Evolutionary conservation across 495 filamentous ascomycete species (phyloP).

Genomic region (Hypoxylon fragiforme): DNA sequence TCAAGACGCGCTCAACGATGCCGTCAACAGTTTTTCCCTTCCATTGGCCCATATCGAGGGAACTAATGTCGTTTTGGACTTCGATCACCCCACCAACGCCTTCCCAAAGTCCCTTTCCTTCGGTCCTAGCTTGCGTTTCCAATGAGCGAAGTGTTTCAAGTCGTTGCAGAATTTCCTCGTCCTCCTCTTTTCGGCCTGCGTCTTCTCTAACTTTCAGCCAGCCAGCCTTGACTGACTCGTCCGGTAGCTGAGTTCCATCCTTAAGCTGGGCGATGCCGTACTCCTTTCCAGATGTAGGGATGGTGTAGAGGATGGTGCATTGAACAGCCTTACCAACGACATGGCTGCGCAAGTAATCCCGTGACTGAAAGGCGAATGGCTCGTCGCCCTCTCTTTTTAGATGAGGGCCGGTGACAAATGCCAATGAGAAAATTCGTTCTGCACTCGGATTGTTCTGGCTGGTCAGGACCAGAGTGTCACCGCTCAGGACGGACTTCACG

Average conservation of each 20-base stretch:
- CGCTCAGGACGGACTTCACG: constrained; percentile 91
- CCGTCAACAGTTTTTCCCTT: constrained; percentile 78
- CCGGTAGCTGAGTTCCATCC: constrained; percentile 74
- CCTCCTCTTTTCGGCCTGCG: constrained; percentile 82
- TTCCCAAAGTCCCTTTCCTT: constrained; percentile 78
- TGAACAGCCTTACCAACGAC: constrained; percentile 84
- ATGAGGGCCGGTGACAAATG: constrained; percentile 86
- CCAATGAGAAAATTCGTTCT: constrained; percentile 84
- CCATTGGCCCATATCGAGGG: constrained; percentile 71
- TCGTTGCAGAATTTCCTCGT: constrained; percentile 67
- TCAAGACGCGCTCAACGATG: constrained; percentile 82
- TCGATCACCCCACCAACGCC: constrained; percentile 63
- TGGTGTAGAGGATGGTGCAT: constrained; percentile 77
- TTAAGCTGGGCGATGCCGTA: constrained; percentile 79
- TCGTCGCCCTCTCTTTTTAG: constrained; percentile 89
- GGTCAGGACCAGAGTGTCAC: constrained; percentile 84
- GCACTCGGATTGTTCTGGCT: constrained; percentile 70
- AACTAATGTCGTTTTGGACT: constrained; percentile 74
- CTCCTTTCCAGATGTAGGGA: constrained; percentile 82
- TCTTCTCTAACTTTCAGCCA: constrained; percentile 93
- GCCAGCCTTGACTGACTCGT: constrained; percentile 78
- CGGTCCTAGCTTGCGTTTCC: constrained; percentile 79
- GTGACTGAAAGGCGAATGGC: constrained; percentile 87
- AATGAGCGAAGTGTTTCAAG: constrained; percentile 74
- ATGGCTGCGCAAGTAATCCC: constrained; percentile 83